phyloP scores from a whole-genome alignment of 768 basidiomycete genomes.

The Amanita inopinata region DNA sequence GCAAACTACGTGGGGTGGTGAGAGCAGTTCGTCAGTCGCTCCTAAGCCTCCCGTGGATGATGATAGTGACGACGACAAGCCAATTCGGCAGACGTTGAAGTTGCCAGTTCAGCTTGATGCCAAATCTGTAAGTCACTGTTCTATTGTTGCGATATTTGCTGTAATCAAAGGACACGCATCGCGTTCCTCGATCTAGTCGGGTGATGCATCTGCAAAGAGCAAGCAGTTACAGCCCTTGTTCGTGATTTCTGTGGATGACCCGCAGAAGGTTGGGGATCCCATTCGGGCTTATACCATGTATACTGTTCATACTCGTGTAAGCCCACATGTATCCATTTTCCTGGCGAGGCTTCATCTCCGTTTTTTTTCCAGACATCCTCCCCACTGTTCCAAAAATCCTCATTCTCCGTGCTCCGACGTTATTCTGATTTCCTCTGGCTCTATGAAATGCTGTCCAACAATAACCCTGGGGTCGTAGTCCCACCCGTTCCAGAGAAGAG shows the following conservation, averaged over 20 bases:
- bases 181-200: constrained; percentile 12
- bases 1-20: constrained; percentile 9
- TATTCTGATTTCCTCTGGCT: constrained; percentile 98
- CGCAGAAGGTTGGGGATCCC: constrained; percentile 94
- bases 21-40: constrained; percentile 11
- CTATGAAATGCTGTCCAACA: constrained; percentile 75
- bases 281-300: constrained; percentile 93
- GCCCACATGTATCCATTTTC: constrained; percentile 14
- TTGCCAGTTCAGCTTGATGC: constrained; percentile 19
- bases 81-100: constrained; percentile 42
- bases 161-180: no score
- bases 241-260: constrained; percentile 88
- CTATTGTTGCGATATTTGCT: no score
- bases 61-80: constrained; percentile 62
- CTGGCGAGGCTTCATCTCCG: background rate
- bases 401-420: constrained; percentile 91
- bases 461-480: constrained; percentile 96
- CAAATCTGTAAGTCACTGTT: constrained; percentile 18
- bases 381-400: constrained; percentile 68
- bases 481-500: constrained; percentile 97
- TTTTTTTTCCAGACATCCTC: constrained; percentile 60
- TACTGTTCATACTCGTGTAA: constrained; percentile 83
- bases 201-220: no score
- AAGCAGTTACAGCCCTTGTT: constrained; percentile 65
- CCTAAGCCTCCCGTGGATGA: constrained; percentile 27